These are phyloP conservation scores for Suillus subluteus DNA, from an alignment of 768 basidiomycete genomes.

Conservation along the genomic window DNA sequence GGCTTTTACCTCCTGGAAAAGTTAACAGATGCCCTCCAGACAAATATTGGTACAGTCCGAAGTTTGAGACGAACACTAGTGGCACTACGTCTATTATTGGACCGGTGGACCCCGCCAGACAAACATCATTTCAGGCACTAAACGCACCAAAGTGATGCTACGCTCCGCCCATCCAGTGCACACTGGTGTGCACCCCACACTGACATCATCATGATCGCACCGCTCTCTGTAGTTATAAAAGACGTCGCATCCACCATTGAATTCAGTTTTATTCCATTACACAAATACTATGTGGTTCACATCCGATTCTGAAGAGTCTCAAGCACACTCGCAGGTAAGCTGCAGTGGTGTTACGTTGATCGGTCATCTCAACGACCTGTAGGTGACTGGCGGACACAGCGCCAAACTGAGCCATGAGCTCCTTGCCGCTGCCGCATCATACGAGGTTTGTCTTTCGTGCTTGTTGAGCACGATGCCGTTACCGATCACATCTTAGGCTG, in stretches of 20 bases:
- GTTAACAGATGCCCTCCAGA: too few species aligned
- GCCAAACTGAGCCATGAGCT: constrained; percentile 31
- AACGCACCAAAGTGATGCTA: too few species aligned
- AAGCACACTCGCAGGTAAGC: constrained; percentile 24
- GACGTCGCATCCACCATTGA: too few species aligned
- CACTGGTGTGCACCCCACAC: not conserved
- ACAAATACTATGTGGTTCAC: constrained; percentile 27
- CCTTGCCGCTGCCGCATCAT: constrained; percentile 32
- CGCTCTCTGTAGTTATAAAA: not conserved
- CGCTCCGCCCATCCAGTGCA: too few species aligned
- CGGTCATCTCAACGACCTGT: not conserved
- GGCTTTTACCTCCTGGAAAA: constrained; percentile 41
- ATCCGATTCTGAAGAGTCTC: constrained; percentile 27
- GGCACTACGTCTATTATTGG: too few species aligned
- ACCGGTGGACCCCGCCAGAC: too few species aligned
- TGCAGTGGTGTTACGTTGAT: not conserved
- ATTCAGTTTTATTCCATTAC: not conserved
- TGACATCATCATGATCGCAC: not conserved
- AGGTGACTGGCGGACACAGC: constrained; percentile 23
- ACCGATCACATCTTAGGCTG: constrained; percentile 25
- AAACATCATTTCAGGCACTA: too few species aligned
- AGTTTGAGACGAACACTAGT: too few species aligned
- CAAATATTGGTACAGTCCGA: too few species aligned
- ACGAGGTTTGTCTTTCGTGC: constrained; percentile 20
- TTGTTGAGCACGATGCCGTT: not conserved